Base-by-base conservation (phyloP, 1,284 basidiomycete species). In the Rhodotorula sp. region DNA sequence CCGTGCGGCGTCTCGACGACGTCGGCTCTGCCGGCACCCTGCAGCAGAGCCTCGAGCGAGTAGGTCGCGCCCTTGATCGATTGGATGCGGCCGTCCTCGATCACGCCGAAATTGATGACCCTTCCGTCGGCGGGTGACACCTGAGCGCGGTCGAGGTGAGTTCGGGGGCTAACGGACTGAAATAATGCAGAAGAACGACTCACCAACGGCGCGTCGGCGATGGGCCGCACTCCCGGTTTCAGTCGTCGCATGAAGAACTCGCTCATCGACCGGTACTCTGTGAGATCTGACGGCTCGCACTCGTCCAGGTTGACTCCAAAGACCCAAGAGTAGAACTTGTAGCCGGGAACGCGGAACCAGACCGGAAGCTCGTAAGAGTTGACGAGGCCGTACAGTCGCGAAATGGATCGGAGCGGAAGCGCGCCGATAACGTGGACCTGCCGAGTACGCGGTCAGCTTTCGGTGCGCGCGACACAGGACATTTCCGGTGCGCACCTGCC, bases 11-110 rank as follows among this genome's bases (percentile, higher is more conserved):
- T n/a, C 52, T 69, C 54, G 29, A 62, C 34, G 12, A 47, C 14
- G 16, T 34, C 46, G 3, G 58, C 58, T 47, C 67, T 56, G 21
- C 67, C 64, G 23, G 70, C 69, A 18, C 79, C 79, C 57, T 68
- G 64, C 2, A 98, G 88, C 0, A 99, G 85, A 0, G 95, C 94
- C 76, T 96, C 91, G 34, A 99, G 87, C 12, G 93, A 97, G 80
- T 98, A 98, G 1, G 93, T 98, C 75, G 97, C 90, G 23, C 96
- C 96, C 82, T 99, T 99, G 79, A 99, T 93, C 83, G 98, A 95
- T 81, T 97, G 95, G 58, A 99, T 92, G 46, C 88, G 88, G 58
- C 84, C 81, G 64, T 89, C 87, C 73, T 90, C 88, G 76, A 99
- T 92, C 3, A 88, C 88, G 39, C 96, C 97, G 78, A 95, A 94